Evolutionary conservation across 805 yeast genomes (phyloP), one percentile per base, ranked within the genome.

Genomic region (Candida broadrunensis): DNA sequence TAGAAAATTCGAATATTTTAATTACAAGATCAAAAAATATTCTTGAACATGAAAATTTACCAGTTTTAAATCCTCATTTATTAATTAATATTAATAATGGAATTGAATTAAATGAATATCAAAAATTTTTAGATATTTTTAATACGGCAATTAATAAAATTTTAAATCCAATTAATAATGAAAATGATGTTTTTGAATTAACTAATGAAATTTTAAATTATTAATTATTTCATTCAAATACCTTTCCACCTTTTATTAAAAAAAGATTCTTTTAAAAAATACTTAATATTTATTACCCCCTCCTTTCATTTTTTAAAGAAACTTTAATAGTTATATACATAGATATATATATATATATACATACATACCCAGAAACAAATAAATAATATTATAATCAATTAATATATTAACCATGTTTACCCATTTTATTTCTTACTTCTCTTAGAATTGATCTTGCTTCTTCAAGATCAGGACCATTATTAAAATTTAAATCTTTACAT

Each of bases 361-460:
- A n/a, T n/a, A n/a, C n/a, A n/a, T n/a, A n/a, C n/a, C n/a, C n/a
- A n/a, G n/a, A n/a, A n/a, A n/a, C n/a, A n/a, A n/a, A n/a, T n/a
- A n/a, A n/a, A n/a, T n/a, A n/a, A n/a, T n/a, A n/a, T n/a, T n/a
- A n/a, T n/a, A n/a, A n/a, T n/a, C n/a, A n/a, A n/a, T n/a, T n/a
- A n/a, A n/a, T n/a, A n/a, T n/a, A n/a, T n/a, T n/a, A n/a, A n/a
- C n/a, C n/a, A n/a, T n/a, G n/a, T n/a, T n/a, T 47, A 37, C 45
- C 37, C 65, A 81, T 63, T 42, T 80, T 70, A 51, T 72, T 75
- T 44, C 88, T 63, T 12, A 93, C 88, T 46, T 85, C 91, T 52
- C 89, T 72, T 0, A 91, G 87, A 24, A 90, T 83, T 0, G 83
- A 73, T 33, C 96, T 67, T 0, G 96, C 97, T 57, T 89, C 97